Percentiles rank a stretch among this genome's conserved stretches.
phyloP scores from a whole-genome alignment of 2,329 filamentous ascomycete species.

The Botrytis paeoniae region DNA sequence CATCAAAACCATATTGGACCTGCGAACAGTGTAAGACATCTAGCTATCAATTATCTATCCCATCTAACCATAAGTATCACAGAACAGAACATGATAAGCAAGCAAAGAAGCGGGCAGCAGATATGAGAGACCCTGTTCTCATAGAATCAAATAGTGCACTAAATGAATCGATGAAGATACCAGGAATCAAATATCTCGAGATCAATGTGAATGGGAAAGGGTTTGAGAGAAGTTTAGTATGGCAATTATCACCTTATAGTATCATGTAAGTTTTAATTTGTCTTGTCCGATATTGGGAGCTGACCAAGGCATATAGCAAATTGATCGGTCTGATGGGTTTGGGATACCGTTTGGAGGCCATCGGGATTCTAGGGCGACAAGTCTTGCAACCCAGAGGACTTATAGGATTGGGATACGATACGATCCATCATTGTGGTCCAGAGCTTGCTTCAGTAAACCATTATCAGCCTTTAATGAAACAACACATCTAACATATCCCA shows the following conservation, averaged over 20 bases:
- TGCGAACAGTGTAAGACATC: slow-evolving; percentile 64
- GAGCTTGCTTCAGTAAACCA: slow-evolving; percentile 1
- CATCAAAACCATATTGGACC: slow-evolving; percentile 72
- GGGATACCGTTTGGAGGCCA: slow-evolving; percentile 66
- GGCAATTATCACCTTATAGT: slow-evolving; percentile 64
- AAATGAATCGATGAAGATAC: slow-evolving; percentile 58
- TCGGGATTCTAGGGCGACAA: slow-evolving; percentile 64
- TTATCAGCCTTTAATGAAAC: not conserved
- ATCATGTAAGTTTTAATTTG: slow-evolving; percentile 50
- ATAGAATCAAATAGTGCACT: slow-evolving; percentile 50
- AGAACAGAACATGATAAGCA: slow-evolving; percentile 73
- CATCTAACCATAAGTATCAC: not conserved
- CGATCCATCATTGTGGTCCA: slow-evolving; percentile 62
- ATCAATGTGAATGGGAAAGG: slow-evolving; percentile 70
- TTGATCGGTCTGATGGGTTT: slow-evolving; percentile 61
- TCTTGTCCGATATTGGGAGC: not conserved
- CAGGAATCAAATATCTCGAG: slow-evolving; percentile 59
- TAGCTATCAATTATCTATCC: not conserved
- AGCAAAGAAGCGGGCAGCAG: slow-evolving; percentile 56
- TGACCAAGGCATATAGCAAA: slow-evolving; percentile 42
- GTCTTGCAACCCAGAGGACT: slow-evolving; percentile 73
- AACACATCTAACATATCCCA: slow-evolving; percentile 25
- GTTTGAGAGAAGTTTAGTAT: slow-evolving; percentile 67
- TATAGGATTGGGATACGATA: slow-evolving; percentile 65
- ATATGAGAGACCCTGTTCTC: slow-evolving; percentile 44